Conservation (phyloP, 2,329 filamentous ascomycete genomes). For the Sarocladium strictum region DNA sequence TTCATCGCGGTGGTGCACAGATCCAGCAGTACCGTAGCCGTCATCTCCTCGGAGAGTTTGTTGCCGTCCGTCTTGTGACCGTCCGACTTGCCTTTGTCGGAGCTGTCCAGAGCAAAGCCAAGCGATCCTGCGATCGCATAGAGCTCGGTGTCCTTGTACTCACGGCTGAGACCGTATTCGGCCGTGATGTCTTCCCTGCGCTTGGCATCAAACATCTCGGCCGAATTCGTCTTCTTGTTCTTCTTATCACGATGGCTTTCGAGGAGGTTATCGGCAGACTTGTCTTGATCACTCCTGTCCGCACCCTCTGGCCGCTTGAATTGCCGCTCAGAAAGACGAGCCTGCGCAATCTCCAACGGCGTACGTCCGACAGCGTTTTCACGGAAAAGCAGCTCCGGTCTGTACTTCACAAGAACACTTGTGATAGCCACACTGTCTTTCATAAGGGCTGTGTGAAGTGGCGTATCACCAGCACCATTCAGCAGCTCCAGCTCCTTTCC, state of each 20-base stretch:
- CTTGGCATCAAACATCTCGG: slow-evolving; percentile 11
- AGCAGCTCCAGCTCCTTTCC: slow-evolving; percentile 51
- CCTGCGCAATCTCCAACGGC: slow-evolving; percentile 60
- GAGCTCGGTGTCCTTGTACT: slow-evolving; percentile 21
- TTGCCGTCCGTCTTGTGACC: too few relatives aligned
- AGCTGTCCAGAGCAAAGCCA: slow-evolving; percentile 14
- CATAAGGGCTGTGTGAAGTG: slow-evolving; percentile 52
- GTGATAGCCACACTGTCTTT: slow-evolving; percentile 28
- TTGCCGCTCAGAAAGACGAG: slow-evolving; percentile 38
- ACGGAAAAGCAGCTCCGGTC: slow-evolving; percentile 55
- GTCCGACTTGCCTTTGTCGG: slow-evolving; percentile 11
- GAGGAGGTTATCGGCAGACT: neutral
- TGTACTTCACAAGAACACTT: slow-evolving; percentile 44
- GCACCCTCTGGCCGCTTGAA: slow-evolving; percentile 19
- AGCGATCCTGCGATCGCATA: slow-evolving; percentile 20
- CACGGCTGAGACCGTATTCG: slow-evolving; percentile 21
- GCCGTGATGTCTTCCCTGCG: slow-evolving; percentile 12
- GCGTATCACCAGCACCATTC: slow-evolving; percentile 59
- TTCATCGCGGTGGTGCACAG: slow-evolving; percentile 25
- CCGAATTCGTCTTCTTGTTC: neutral
- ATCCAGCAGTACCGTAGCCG: slow-evolving; percentile 24
- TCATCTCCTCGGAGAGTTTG: neutral
- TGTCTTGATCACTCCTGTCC: neutral
- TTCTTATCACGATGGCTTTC: neutral
- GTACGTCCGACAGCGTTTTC: slow-evolving; percentile 76